These are phyloP conservation scores for Citrus inodora DNA, from an alignment of 345 rosid genomes.

Conservation along the genomic window DNA sequence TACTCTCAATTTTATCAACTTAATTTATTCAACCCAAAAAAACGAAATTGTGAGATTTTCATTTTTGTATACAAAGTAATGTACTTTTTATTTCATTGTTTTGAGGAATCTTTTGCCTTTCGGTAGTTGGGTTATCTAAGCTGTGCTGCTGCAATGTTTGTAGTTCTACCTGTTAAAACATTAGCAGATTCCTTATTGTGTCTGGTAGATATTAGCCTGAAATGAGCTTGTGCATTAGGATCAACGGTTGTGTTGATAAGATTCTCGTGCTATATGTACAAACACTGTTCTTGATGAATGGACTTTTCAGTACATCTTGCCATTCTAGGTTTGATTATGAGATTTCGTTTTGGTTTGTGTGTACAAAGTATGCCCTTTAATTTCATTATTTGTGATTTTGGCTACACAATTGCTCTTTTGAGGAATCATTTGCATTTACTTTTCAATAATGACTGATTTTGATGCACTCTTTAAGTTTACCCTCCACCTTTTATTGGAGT, in stretches of 20 bases:
- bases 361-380: neutral
- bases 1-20: neutral
- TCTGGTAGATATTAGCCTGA: neutral
- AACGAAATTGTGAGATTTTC: neutral
- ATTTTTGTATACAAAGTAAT: constrained; percentile 1
- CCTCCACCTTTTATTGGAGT: neutral
- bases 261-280: neutral
- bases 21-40: neutral
- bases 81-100: neutral
- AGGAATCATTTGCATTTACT: neutral
- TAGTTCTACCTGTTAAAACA: neutral
- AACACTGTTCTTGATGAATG: neutral
- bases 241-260: neutral
- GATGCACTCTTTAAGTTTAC: neutral
- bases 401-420: neutral
- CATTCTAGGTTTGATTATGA: neutral
- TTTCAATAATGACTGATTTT: neutral
- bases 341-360: neutral
- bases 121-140: neutral
- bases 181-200: neutral
- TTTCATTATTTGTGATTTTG: neutral
- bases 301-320: neutral
- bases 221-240: neutral
- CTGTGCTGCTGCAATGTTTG: neutral
- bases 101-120: neutral